Evolutionary conservation across 2,329 filamentous ascomycete genomes (phyloP).

Genomic region (Aspergillus pseudoviridinutans): DNA sequence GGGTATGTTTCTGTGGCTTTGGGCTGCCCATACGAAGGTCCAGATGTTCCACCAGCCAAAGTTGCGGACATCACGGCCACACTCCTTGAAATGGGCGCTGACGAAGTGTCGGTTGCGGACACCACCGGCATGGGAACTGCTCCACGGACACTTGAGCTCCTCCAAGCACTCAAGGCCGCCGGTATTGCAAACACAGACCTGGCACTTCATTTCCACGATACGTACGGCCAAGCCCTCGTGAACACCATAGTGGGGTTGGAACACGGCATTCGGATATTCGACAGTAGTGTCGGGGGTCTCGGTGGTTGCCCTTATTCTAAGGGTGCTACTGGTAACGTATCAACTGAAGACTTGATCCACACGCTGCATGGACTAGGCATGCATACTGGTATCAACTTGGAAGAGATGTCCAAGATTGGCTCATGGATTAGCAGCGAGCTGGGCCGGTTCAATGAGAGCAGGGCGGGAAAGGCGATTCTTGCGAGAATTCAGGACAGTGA

Average conservation of each 20-base stretch:
- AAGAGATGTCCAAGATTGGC: slow-evolving; percentile 54
- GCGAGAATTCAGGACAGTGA: slow-evolving; percentile 30
- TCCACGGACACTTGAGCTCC: slow-evolving; percentile 54
- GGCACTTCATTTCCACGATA: slow-evolving; percentile 64
- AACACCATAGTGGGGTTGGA: slow-evolving; percentile 61
- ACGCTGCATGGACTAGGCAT: slow-evolving; percentile 58
- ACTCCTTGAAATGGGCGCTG: slow-evolving; percentile 61
- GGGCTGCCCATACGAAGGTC: slow-evolving; percentile 64
- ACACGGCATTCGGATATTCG: slow-evolving; percentile 60
- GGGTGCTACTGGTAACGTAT: slow-evolving; percentile 62
- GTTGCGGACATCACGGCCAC: slow-evolving; percentile 60
- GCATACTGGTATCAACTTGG: slow-evolving; percentile 56
- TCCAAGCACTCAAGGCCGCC: slow-evolving; percentile 56
- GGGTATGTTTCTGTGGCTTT: slow-evolving; percentile 64
- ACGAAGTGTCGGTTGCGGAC: slow-evolving; percentile 63
- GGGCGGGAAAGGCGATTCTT: slow-evolving; percentile 51
- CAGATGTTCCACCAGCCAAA: slow-evolving; percentile 55
- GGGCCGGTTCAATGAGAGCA: slow-evolving; percentile 50
- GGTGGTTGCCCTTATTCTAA: slow-evolving; percentile 64
- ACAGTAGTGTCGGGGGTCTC: slow-evolving; percentile 60
- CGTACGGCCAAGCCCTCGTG: slow-evolving; percentile 61
- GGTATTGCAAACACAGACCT: slow-evolving; percentile 58
- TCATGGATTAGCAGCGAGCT: slow-evolving; percentile 54
- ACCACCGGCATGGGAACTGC: slow-evolving; percentile 66
- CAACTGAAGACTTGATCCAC: slow-evolving; percentile 61